Evolutionary conservation across 768 basidiomycete species (phyloP).

Genomic region (Boletus barrowsii): DNA sequence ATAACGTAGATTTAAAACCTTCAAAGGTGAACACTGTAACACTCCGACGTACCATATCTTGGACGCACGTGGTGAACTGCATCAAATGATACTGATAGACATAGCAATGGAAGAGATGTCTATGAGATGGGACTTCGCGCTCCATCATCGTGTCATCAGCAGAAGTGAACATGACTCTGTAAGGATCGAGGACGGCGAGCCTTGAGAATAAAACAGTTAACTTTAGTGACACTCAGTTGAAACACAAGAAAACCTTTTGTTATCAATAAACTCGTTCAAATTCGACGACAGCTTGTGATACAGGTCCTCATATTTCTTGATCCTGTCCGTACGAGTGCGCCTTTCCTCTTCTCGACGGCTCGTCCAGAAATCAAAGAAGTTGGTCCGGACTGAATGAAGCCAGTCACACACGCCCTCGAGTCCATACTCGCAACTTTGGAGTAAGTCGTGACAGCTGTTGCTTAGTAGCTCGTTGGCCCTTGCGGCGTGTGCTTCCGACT

Average conservation of each 20-base stretch:
- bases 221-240: neutral
- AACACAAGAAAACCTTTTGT: constrained; percentile 42
- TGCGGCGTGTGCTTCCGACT: constrained; percentile 41
- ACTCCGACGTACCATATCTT: constrained; percentile 32
- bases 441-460: constrained; percentile 52
- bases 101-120: constrained; percentile 69
- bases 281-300: constrained; percentile 34
- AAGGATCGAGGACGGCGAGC: constrained; percentile 55
- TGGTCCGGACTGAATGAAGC: constrained; percentile 43
- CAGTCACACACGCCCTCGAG: constrained; percentile 46
- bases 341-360: constrained; percentile 27
- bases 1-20: neutral
- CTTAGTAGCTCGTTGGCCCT: constrained; percentile 45
- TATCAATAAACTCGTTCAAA: constrained; percentile 46
- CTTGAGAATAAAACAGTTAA: neutral
- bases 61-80: constrained; percentile 32
- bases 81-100: constrained; percentile 60
- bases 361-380: constrained; percentile 37
- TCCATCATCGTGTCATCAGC: constrained; percentile 23
- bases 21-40: neutral
- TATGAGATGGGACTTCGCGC: constrained; percentile 53
- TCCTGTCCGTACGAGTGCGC: constrained; percentile 29
- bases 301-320: constrained; percentile 38
- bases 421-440: constrained; percentile 41
- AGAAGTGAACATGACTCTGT: constrained; percentile 48